Evolutionary conservation across 106 monocot species (phyloP), one percentile per base, ranked within the genome.

Genomic region (Apostasia shenzhenica): DNA sequence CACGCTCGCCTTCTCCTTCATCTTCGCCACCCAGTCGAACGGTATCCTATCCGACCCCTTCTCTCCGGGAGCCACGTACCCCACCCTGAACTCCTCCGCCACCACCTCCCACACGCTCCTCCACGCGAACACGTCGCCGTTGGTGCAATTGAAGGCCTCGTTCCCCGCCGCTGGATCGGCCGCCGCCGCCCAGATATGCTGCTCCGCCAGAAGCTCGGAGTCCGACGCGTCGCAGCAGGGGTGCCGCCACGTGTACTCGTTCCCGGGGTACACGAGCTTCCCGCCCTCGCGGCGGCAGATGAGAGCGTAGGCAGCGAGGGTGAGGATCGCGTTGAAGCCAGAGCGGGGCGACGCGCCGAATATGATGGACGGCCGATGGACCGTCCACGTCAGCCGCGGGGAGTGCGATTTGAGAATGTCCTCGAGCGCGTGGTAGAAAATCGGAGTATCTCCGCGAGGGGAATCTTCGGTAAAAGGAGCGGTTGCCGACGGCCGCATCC

Each of bases 181-280:
- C 65, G 41, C 54, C 46, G 65, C 73, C 46, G 63, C 51, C 12
- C 67, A 49, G 12, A 58, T 55, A 48, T 67, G 75, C 58, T 67
- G 75, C 7, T 67, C 41, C 2, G 75, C 75, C 49, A 75, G 57
- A 39, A 75, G 6, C 7, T 39, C 51, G 1, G 75, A 39, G 13
- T 75, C 75, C n/a, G 75, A 57, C n/a, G 48, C 75, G 41, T 75
- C 75, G 67, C 75, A 67, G 67, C 75, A 67, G 57, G 50, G 58
- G 13, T 75, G 63, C 0, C 14, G 10, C 75, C 75, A 75, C 47
- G 57, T 49, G 67, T 67, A 75, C 38, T 0, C 12, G 2, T 12
- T 59, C 0, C 75, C 75, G 3, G 75, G 75, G 13, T 45, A 75
- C 48, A 54, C 1, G 46, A 67, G 67, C 8, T 66, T 57, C 48